These are phyloP conservation scores for Nothophytophthora sp. DNA, from an alignment of 352 stramenopile genomes.

Conservation along the genomic window DNA sequence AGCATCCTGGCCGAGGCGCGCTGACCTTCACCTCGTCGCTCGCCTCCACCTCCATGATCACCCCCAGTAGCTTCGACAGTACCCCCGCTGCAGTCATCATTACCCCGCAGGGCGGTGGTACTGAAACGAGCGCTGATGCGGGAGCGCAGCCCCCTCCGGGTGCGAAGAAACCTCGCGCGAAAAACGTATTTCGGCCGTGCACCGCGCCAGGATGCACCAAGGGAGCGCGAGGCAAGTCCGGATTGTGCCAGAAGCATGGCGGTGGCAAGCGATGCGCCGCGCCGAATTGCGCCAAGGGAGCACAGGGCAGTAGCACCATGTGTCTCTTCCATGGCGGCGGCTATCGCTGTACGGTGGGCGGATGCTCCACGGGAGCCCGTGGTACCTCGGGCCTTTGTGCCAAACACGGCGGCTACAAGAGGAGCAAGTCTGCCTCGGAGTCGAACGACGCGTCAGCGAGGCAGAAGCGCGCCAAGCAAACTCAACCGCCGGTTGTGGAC, in stretches of 20 bases:
- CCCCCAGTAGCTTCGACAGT: slow-evolving; percentile 11
- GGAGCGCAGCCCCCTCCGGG: slow-evolving; percentile 24
- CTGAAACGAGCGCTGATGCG: not conserved
- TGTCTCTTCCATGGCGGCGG: slow-evolving; percentile 86
- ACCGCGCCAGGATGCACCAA: slow-evolving; percentile 66
- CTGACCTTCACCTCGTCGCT: slow-evolving; percentile 27
- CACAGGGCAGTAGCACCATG: slow-evolving; percentile 73
- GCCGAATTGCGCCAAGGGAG: slow-evolving; percentile 73
- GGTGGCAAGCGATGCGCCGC: slow-evolving; percentile 76
- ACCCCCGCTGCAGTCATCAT: slow-evolving; percentile 20
- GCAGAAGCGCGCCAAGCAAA: slow-evolving; percentile 14
- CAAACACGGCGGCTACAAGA: slow-evolving; percentile 84
- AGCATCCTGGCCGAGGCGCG: slow-evolving; percentile 10
- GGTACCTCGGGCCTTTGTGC: slow-evolving; percentile 76
- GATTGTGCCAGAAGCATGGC: slow-evolving; percentile 86
- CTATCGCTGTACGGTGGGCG: slow-evolving; percentile 76
- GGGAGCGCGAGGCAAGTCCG: slow-evolving; percentile 75
- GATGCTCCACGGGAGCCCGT: slow-evolving; percentile 74
- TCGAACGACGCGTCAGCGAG: slow-evolving; percentile 12
- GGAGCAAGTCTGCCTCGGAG: slow-evolving; percentile 22
- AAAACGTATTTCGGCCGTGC: slow-evolving; percentile 77
- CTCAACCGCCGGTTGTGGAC: not conserved
- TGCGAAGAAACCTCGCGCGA: slow-evolving; percentile 64
- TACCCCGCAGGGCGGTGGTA: slow-evolving; percentile 16
- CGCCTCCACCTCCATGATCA: slow-evolving; percentile 26